Base-by-base conservation (phyloP, 345 rosid species). In the Gossypium turneri region DNA sequence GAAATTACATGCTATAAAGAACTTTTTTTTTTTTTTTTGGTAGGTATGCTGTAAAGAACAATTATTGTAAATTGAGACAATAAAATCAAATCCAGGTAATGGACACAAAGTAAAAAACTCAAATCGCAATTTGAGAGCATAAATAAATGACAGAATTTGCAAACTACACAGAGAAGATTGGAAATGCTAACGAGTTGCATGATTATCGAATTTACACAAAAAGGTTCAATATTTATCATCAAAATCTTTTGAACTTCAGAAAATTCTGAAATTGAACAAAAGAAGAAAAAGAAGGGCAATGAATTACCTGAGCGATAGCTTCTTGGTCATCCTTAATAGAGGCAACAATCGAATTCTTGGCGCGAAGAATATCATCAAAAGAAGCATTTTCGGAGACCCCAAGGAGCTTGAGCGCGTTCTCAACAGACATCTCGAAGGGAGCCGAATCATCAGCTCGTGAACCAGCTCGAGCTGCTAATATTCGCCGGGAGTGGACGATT, bases 321-420 rank as follows among this genome's bases (percentile, higher is more conserved):
- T 87, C 87, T 76, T 87, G 85, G 76, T 95, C 96, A 65, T 89
- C 97, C 63, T 93, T 91, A 61, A 92, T 91, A 9, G 90, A 65
- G 41, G 93, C 91, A 61, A 95, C 64, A 73, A 89, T 82, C 57
- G 97, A 80, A 51, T 91, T 95, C 90, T 93, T 95, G 76, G 99
- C 98, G 82, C 97, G 86, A 70, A 95, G 98, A 51, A 95, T 88
- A 60, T 93, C 99, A 50, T 95, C 99, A 78, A 95, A 95, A 60
- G 98, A 93, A 43, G 98, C 92, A 11, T 82, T 84, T 73, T 91
- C 97, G 17, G 96, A 80, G 75, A 95, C 98, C 9, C 99, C 98
- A 48, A 95, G 97, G 5, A 95, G 96, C 89, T 90, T 90, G 20
- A 90, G 87, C 1, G 99, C 98, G 84, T 78, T 89, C 85, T 95